Evolutionary conservation across 768 basidiomycete species (phyloP).

Genomic region (Boletus sp.): DNA sequence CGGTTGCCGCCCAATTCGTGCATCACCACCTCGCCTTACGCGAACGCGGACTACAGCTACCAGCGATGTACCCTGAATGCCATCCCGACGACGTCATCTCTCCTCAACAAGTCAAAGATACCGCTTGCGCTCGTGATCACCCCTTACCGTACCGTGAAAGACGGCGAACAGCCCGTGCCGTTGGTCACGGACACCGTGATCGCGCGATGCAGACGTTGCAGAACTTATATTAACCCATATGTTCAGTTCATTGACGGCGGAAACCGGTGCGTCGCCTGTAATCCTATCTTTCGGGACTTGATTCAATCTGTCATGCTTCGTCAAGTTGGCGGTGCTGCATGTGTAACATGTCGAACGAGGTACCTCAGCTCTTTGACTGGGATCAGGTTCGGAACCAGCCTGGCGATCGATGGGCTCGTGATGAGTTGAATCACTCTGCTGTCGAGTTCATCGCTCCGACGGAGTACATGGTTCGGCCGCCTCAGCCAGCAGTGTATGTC

Average conservation of each 20-base stretch:
- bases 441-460: conserved; percentile 98
- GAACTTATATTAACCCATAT: conserved; percentile 96
- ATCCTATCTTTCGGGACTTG: not conserved
- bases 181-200: conserved; percentile 92
- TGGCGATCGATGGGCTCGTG: conserved; percentile 91
- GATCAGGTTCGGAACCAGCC: conserved; percentile 91
- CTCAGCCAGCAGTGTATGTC: conserved; percentile 95
- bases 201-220: conserved; percentile 92
- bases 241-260: conserved; percentile 98
- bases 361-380: conserved; percentile 98
- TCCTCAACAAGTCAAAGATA: conserved; percentile 86
- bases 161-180: conserved; percentile 83
- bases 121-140: conserved; percentile 88
- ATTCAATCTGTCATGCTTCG: not conserved
- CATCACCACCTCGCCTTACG: conserved; percentile 71
- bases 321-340: conserved; percentile 96
- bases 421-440: conserved; percentile 90
- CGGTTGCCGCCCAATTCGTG: conserved; percentile 82
- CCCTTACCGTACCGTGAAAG: conserved; percentile 84
- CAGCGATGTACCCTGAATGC: conserved; percentile 89
- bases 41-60: conserved; percentile 89
- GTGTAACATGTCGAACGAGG: conserved; percentile 98
- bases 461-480: conserved; percentile 99
- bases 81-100: conserved; percentile 86
- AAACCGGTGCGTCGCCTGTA: conserved; percentile 57